Evolutionary conservation across 1,284 basidiomycete genomes (phyloP).

Genomic region (Naganishia sp.): DNA sequence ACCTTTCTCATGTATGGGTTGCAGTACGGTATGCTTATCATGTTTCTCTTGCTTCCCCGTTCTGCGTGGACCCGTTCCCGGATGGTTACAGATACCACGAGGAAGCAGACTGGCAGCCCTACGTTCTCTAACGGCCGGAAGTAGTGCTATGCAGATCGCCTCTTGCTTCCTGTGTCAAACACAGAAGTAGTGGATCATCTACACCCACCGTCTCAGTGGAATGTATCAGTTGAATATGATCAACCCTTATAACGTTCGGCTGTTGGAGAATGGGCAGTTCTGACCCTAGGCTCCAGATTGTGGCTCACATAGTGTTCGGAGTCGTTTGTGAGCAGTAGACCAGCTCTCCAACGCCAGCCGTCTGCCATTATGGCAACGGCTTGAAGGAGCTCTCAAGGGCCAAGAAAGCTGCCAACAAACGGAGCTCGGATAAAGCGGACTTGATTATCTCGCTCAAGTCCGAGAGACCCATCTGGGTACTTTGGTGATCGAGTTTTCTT

Average conservation of each 20-base stretch:
- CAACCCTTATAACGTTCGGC: too few species aligned
- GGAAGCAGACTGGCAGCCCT: constrained; percentile 4
- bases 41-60: constrained; percentile 3
- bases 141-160: not conserved
- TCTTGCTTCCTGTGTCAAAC: too few species aligned
- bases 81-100: constrained; percentile 5
- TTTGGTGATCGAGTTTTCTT: constrained; percentile 21
- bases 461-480: constrained; percentile 7
- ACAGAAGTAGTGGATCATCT: not conserved
- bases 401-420: too few species aligned
- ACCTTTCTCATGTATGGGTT: not conserved
- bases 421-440: not conserved
- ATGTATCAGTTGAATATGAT: too few species aligned
- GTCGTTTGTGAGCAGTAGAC: too few species aligned
- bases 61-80: not conserved
- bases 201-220: too few species aligned
- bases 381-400: too few species aligned
- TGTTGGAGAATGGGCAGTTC: too few species aligned
- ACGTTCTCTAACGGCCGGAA: not conserved
- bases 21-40: not conserved
- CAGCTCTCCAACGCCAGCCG: too few species aligned
- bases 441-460: constrained; percentile 22
- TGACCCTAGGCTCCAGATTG: too few species aligned
- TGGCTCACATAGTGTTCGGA: too few species aligned
- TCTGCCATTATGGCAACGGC: too few species aligned